Evolutionary conservation across 371 early-diverging fungal genomes (phyloP), one percentile per base, ranked within the genome.

Genomic region (Mucor plumbeus): DNA sequence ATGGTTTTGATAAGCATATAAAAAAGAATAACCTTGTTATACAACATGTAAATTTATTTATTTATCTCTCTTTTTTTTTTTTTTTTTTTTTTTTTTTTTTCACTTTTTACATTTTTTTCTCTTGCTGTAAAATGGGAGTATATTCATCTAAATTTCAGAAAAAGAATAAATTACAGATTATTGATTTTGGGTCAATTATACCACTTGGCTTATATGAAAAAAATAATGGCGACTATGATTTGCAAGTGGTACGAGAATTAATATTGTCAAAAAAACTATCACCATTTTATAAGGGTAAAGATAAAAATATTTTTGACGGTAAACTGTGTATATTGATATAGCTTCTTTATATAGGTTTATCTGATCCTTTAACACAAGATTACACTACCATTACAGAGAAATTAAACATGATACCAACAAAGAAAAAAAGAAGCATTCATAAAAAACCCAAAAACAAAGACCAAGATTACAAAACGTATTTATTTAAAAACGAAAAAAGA

Each of bases 261-360:
- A 70, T 70, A 21, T 15, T 56, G 43, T 43, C 55, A 10, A 64
- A 61, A 47, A 40, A 48, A 39, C 14, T 69, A 38, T 40, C 65
- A 19, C 70, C 70, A 10, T 69, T 69, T 33, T 69, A 69, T 19
- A 64, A 65, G 61, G 70, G 70, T 60, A 60, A 50, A 14, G 2
- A 4, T 10, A 21, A 33, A 17, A n/a, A 19, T 34, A 17, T 8
- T 19, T 41, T 6, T 43, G 1, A 4, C 5, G 9, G 38, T 38
- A 4, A 38, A 38, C 5, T 38, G 5, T 38, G 4, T 7, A 38
- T 11, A 38, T 38, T 7, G 7, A 11, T 38, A 38, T 38, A 11
- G 4, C 6, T 39, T 53, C 7, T 26, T 26, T 1, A 26, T n/a
- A 14, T 31, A 57, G 64, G 57, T 21, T 21, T 64, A 35, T 64